Evolutionary conservation across 2,329 filamentous ascomycete species (phyloP).

Genomic region (Trichophyton rubrum): DNA sequence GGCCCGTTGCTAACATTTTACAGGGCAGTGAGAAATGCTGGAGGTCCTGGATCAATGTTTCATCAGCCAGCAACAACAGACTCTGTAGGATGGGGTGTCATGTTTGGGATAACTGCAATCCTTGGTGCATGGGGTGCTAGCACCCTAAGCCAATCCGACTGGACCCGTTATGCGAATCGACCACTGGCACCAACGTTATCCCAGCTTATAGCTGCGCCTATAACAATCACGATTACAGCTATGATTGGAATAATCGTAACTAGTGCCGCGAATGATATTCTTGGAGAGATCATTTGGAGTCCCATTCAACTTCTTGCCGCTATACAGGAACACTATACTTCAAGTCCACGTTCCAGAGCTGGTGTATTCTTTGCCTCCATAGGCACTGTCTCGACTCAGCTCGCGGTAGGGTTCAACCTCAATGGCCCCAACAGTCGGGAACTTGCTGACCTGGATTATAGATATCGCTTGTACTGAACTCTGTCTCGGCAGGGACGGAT

Average conservation of each 20-base stretch:
- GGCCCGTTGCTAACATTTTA: neutral
- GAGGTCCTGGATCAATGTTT: conserved; percentile 8
- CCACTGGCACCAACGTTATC: conserved; percentile 18
- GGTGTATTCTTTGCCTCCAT: conserved; percentile 37
- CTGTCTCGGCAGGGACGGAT: conserved; percentile 43
- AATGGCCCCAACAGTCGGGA: neutral
- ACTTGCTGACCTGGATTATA: neutral
- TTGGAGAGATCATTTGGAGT: conserved; percentile 29
- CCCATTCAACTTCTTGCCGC: conserved; percentile 27
- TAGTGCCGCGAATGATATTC: conserved; percentile 20
- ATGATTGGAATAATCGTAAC: conserved; percentile 29
- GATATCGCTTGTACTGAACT: conserved; percentile 32
- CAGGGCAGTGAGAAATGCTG: conserved; percentile 4
- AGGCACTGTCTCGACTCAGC: conserved; percentile 33
- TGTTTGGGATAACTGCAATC: conserved; percentile 31
- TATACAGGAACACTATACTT: conserved; percentile 23
- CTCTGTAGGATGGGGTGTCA: conserved; percentile 26
- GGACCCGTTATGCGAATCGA: conserved; percentile 30
- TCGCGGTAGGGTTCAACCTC: neutral
- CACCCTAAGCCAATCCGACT: conserved; percentile 35
- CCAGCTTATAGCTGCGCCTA: conserved; percentile 21
- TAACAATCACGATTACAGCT: conserved; percentile 28
- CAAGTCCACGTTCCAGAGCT: conserved; percentile 25
- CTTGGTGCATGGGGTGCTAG: conserved; percentile 37
- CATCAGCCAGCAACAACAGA: conserved; percentile 7